These are phyloP conservation scores for Aureobasidium sp. DNA, from an alignment of 2,329 filamentous ascomycete genomes.

Conservation along the genomic window DNA sequence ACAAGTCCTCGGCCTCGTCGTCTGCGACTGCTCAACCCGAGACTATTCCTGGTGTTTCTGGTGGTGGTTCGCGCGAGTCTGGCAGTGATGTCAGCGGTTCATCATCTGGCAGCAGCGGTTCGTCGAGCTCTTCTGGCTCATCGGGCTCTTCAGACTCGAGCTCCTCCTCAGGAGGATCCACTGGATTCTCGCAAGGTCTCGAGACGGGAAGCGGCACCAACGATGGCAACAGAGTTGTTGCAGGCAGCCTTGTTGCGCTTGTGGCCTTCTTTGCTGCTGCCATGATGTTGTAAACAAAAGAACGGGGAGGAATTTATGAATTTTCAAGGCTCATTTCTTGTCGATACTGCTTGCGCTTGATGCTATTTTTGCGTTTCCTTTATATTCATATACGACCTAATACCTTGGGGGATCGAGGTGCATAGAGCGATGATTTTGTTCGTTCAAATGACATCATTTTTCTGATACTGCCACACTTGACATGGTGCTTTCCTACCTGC, in stretches of 20 bases:
- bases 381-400: constrained; percentile 1
- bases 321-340: constrained; percentile 13
- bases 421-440: constrained; percentile 3
- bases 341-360: not conserved
- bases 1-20: constrained; percentile 18
- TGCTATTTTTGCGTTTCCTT: constrained; percentile 5
- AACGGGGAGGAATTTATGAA: not conserved
- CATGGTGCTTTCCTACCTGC: not conserved
- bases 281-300: constrained; percentile 26
- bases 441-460: not conserved
- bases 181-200: constrained; percentile 26
- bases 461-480: not conserved
- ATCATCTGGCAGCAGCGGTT: constrained; percentile 14
- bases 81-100: constrained; percentile 18
- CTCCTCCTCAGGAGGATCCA: constrained; percentile 20
- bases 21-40: constrained; percentile 27
- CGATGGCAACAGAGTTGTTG: constrained; percentile 27
- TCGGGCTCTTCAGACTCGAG: constrained; percentile 19
- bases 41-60: constrained; percentile 51
- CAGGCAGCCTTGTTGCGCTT: constrained; percentile 32
- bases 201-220: constrained; percentile 20
- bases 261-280: constrained; percentile 32
- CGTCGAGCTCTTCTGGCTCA: constrained; percentile 21
- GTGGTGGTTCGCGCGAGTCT: constrained; percentile 39
- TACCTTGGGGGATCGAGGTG: not conserved